Conservation (phyloP, 2,329 filamentous ascomycete genomes). For the Microcera coccophila region DNA sequence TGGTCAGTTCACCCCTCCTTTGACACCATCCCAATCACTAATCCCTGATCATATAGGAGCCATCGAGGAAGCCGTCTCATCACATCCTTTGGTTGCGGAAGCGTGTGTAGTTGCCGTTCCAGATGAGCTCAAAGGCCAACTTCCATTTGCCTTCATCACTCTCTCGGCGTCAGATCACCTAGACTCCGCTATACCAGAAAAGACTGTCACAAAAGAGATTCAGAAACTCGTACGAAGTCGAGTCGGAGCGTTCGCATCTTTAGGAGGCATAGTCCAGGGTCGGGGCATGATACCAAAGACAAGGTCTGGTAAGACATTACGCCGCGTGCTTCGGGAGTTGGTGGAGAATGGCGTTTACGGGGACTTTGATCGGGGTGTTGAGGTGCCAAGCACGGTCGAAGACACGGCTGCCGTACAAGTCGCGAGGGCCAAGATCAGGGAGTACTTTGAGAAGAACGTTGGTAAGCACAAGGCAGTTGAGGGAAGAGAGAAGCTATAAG, state of each 20-base stretch:
- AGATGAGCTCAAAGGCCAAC: conserved; percentile 80
- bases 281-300: conserved; percentile 92
- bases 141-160: conserved; percentile 85
- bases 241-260: conserved; percentile 80
- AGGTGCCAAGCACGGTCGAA: conserved; percentile 80
- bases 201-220: conserved; percentile 53
- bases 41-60: conserved; percentile 57
- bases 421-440: conserved; percentile 64
- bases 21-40: too few species aligned
- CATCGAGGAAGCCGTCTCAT: conserved; percentile 87
- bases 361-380: conserved; percentile 67
- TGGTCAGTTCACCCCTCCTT: conserved; percentile 55
- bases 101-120: conserved; percentile 83
- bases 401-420: conserved; percentile 71
- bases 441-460: conserved; percentile 65
- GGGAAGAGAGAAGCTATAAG: conserved; percentile 47
- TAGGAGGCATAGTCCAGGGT: conserved; percentile 83
- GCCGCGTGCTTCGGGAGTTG: conserved; percentile 76
- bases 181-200: conserved; percentile 46
- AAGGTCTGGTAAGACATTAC: conserved; percentile 82
- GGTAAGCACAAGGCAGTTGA: conserved; percentile 43
- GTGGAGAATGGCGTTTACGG: conserved; percentile 76
- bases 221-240: conserved; percentile 70
- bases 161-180: conserved; percentile 46
- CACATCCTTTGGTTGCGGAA: conserved; percentile 75